Conservation (phyloP, 352 stramenopile species). For the Phytopythium aichiense region DNA sequence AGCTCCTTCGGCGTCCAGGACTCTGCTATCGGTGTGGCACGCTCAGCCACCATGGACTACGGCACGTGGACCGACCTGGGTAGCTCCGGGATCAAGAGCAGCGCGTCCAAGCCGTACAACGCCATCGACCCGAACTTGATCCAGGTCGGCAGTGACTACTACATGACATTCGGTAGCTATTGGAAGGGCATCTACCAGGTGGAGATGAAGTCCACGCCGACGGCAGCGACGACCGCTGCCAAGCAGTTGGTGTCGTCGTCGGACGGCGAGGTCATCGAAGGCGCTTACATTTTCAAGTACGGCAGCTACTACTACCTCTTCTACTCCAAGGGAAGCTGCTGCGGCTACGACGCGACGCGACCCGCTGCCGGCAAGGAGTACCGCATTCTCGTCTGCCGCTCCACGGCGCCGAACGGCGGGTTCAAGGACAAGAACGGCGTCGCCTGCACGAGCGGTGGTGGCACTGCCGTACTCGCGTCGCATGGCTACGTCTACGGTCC, state of each 20-base stretch:
- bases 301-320: constrained; percentile 42
- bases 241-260: constrained; percentile 21
- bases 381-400: neutral
- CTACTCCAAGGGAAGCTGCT: constrained; percentile 34
- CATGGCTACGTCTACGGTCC: constrained; percentile 40
- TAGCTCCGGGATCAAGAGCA: constrained; percentile 27
- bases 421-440: constrained; percentile 36
- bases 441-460: constrained; percentile 35
- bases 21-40: constrained; percentile 40
- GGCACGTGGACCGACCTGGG: constrained; percentile 9
- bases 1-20: constrained; percentile 39
- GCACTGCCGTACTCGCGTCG: constrained; percentile 34
- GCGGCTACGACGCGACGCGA: constrained; percentile 13
- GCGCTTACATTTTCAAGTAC: constrained; percentile 32
- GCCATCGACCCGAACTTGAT: constrained; percentile 47
- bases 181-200: constrained; percentile 35
- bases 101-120: constrained; percentile 37
- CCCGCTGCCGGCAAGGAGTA: constrained; percentile 39
- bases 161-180: constrained; percentile 43
- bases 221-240: constrained; percentile 6
- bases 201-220: constrained; percentile 9
- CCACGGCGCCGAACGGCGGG: constrained; percentile 21
- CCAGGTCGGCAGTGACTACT: constrained; percentile 24
- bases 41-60: constrained; percentile 36
- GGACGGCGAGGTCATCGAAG: constrained; percentile 30